Conservation (phyloP, 345 rosid species). For the Gossypium turneri region DNA sequence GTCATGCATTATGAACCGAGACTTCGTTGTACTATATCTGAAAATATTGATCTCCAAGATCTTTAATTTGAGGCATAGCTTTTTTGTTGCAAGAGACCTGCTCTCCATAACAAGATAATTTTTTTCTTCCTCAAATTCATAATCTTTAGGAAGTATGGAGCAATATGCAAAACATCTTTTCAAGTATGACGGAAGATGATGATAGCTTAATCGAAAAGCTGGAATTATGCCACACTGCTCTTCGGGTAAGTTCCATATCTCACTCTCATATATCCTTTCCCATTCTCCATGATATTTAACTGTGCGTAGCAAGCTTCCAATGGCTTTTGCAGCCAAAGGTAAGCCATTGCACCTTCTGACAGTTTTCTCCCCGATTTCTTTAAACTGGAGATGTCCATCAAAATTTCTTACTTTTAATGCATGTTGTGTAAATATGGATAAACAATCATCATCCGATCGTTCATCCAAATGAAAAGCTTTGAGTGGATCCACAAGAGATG, state of each 20-base stretch:
- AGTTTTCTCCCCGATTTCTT: slow-evolving; percentile 29
- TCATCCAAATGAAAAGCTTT: not conserved
- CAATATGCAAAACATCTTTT: slow-evolving; percentile 25
- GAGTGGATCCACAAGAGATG: not conserved
- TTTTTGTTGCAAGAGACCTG: too few species aligned
- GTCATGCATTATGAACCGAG: too few species aligned
- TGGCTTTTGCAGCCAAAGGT: slow-evolving; percentile 14
- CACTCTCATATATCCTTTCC: slow-evolving; percentile 11
- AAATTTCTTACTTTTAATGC: not conserved
- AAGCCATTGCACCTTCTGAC: slow-evolving; percentile 25
- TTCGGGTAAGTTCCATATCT: slow-evolving; percentile 25
- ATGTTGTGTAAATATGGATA: not conserved
- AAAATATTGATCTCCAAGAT: too few species aligned
- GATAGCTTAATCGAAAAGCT: slow-evolving; percentile 20
- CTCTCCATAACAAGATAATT: too few species aligned
- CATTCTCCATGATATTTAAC: too few species aligned
- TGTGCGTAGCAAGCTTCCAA: not conserved
- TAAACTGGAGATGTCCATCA: slow-evolving; percentile 14
- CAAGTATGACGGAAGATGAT: slow-evolving; percentile 15
- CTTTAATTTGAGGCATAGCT: too few species aligned
- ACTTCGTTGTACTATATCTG: too few species aligned
- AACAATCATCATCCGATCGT: not conserved
- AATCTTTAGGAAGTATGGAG: too few species aligned
- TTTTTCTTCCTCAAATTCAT: too few species aligned
- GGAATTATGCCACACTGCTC: not conserved